Evolutionary conservation across 2,329 filamentous ascomycete species (phyloP).

Genomic region (Phyllosticta paracitricarpa): DNA sequence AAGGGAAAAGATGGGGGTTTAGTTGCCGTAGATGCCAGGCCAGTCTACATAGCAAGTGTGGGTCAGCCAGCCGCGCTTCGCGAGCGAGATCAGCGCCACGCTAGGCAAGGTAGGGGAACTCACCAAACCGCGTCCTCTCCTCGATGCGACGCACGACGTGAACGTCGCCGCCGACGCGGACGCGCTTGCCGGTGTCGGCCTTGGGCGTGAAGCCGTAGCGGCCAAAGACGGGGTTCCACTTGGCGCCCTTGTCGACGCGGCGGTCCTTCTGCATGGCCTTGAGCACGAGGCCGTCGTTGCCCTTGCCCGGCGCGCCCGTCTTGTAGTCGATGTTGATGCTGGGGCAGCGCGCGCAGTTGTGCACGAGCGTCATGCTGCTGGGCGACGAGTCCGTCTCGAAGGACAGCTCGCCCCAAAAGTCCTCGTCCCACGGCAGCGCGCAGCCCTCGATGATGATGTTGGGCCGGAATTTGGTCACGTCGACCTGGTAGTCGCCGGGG

Average conservation of each 20-base stretch:
- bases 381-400: conserved; percentile 17
- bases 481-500: conserved; percentile 26
- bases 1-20: not conserved
- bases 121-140: conserved; percentile 35
- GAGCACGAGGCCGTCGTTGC: conserved; percentile 30
- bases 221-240: conserved; percentile 40
- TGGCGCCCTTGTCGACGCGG: conserved; percentile 34
- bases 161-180: conserved; percentile 35
- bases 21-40: not conserved
- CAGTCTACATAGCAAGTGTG: not conserved
- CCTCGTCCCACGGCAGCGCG: conserved; percentile 33
- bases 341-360: conserved; percentile 38
- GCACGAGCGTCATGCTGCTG: conserved; percentile 27
- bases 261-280: conserved; percentile 37
- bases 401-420: conserved; percentile 34
- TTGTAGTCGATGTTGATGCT: conserved; percentile 39
- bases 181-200: conserved; percentile 19
- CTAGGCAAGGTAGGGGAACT: conserved; percentile 12
- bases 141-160: conserved; percentile 29
- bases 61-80: not conserved
- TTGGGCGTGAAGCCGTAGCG: conserved; percentile 34
- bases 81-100: too few species aligned
- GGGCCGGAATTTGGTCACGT: conserved; percentile 38
- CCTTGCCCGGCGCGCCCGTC: conserved; percentile 31
- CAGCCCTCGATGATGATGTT: conserved; percentile 37